Evolutionary conservation across 352 stramenopile genomes (phyloP).

Genomic region (Phytophthora cactorum): DNA sequence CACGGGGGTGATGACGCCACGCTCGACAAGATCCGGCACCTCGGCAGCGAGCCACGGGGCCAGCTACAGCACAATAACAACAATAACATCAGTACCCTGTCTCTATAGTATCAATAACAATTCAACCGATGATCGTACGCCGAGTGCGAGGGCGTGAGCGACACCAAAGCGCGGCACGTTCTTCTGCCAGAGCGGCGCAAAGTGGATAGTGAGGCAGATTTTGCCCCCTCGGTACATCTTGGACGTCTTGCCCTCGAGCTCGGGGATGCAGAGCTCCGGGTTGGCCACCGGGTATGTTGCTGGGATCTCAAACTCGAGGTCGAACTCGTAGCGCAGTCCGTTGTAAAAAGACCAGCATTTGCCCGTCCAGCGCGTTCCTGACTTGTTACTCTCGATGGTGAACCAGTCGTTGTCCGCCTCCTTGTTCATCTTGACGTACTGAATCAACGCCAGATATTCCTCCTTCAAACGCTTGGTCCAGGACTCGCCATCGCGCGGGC

Average conservation of each 20-base stretch:
- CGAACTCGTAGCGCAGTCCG: slow-evolving; percentile 87
- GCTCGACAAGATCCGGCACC: slow-evolving; percentile 86
- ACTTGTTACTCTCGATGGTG: slow-evolving; percentile 87
- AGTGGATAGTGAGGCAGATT: slow-evolving; percentile 91
- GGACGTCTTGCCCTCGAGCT: slow-evolving; percentile 90
- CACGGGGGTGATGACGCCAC: slow-evolving; percentile 73
- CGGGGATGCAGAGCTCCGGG: slow-evolving; percentile 83
- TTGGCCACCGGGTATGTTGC: slow-evolving; percentile 86
- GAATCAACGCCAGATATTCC: slow-evolving; percentile 88
- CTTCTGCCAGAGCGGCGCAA: slow-evolving; percentile 90
- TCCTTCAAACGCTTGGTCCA: slow-evolving; percentile 90
- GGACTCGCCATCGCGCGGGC: slow-evolving; percentile 75
- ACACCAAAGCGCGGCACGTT: slow-evolving; percentile 90
- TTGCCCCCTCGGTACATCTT: slow-evolving; percentile 93
- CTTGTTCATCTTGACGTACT: slow-evolving; percentile 93
- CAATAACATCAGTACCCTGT: slow-evolving; percentile 6
- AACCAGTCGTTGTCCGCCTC: slow-evolving; percentile 92
- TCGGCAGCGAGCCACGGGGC: slow-evolving; percentile 89
- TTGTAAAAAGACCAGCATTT: slow-evolving; percentile 92
- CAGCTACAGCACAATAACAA: slow-evolving; percentile 45
- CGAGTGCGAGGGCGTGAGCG: slow-evolving; percentile 83
- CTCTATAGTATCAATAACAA: not conserved
- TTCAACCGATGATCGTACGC: slow-evolving; percentile 42
- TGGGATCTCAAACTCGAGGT: slow-evolving; percentile 87
- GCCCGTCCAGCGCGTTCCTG: slow-evolving; percentile 82